These are phyloP conservation scores for Penicillium hesseltinei DNA, from an alignment of 2,329 filamentous ascomycete genomes.

Conservation along the genomic window DNA sequence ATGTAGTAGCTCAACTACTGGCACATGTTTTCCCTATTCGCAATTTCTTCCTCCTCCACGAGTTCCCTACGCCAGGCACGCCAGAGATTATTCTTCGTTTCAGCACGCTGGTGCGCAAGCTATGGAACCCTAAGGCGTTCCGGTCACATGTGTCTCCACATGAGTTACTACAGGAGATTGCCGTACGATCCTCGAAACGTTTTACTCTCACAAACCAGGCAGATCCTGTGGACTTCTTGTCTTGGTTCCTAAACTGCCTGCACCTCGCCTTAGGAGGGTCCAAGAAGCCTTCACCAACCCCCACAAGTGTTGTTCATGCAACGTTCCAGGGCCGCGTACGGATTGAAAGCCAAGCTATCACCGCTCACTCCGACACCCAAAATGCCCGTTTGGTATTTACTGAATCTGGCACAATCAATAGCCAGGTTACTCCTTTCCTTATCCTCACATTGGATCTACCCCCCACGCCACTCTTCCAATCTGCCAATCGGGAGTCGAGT, in stretches of 20 bases:
- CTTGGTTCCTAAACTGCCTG: constrained; percentile 96
- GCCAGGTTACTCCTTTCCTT: constrained; percentile 75
- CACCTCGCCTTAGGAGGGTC: constrained; percentile 88
- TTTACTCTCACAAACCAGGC: constrained; percentile 89
- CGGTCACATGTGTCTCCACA: constrained; percentile 96
- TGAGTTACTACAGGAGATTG: constrained; percentile 92
- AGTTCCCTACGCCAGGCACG: constrained; percentile 61
- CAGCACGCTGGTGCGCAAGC: constrained; percentile 87
- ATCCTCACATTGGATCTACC: constrained; percentile 92
- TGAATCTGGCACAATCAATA: constrained; percentile 78
- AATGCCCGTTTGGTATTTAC: constrained; percentile 89
- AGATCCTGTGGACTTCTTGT: constrained; percentile 93
- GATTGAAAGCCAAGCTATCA: constrained; percentile 91
- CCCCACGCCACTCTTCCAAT: constrained; percentile 89
- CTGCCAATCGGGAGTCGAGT: constrained; percentile 90
- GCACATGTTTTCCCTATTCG: constrained; percentile 85
- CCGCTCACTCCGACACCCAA: constrained; percentile 76
- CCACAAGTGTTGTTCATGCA: constrained; percentile 75
- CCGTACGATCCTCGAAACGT: constrained; percentile 83
- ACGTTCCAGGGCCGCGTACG: constrained; percentile 92
- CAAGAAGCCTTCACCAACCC: constrained; percentile 70
- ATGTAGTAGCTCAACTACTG: constrained; percentile 87
- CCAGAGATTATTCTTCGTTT: constrained; percentile 86
- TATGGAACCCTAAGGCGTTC: constrained; percentile 97
- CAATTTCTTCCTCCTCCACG: constrained; percentile 87